Conservation (phyloP, 73 alveolate genomes). For the Tetrahymena thermophila region DNA sequence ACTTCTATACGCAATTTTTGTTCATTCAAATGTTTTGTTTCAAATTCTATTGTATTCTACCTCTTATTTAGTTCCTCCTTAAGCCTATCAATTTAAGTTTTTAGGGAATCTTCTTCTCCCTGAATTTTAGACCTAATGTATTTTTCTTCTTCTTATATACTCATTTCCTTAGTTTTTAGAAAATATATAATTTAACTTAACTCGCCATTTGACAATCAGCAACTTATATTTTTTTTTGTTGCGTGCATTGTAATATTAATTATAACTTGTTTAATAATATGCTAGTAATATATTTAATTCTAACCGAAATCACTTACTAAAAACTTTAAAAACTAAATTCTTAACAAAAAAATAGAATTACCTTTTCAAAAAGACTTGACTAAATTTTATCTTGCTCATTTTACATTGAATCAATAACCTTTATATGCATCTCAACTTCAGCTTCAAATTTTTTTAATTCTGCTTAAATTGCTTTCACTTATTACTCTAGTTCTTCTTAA, state of each 20-base stretch:
- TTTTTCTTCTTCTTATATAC: constrained; percentile 37
- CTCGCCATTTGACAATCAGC: neutral
- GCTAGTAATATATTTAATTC: no score
- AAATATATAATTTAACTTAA: no score
- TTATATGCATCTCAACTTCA: constrained; percentile 69
- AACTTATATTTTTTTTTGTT: no score
- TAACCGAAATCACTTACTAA: no score
- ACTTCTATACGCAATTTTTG: neutral
- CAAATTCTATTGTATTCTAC: constrained; percentile 44
- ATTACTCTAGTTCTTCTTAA: constrained; percentile 11
- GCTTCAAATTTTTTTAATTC: constrained; percentile 55
- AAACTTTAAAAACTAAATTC: no score
- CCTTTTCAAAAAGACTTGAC: neutral
- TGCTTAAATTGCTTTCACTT: constrained; percentile 58
- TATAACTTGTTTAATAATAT: no score
- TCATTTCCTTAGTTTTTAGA: neutral
- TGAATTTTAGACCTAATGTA: constrained; percentile 17
- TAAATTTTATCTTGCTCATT: constrained; percentile 54
- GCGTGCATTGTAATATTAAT: no score
- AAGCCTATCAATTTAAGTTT: constrained; percentile 46
- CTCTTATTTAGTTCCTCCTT: constrained; percentile 43
- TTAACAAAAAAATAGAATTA: neutral
- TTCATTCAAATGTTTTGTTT: constrained; percentile 23
- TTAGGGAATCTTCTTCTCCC: constrained; percentile 46
- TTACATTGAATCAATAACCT: constrained; percentile 43